Conservation (phyloP, 306 rosid genomes). For the Castanopsis chinensis region DNA sequence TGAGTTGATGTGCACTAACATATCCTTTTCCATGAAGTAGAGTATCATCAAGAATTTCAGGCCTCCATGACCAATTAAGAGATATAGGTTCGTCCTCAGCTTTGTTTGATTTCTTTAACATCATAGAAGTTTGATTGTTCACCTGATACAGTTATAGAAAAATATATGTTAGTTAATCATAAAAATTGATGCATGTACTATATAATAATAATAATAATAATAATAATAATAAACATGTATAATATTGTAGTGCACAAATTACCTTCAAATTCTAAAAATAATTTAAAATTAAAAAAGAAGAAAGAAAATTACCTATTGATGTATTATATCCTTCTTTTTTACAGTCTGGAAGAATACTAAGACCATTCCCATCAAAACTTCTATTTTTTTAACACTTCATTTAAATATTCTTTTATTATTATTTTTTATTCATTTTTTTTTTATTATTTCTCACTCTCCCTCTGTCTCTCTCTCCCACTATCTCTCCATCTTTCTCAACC, state of each 20-base stretch:
- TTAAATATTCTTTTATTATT: too few species aligned
- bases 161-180: neutral
- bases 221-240: neutral
- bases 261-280: conserved; percentile 19
- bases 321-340: conserved; percentile 46
- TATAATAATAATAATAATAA: too few species aligned
- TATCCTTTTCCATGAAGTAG: conserved; percentile 21
- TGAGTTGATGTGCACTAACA: neutral
- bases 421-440: too few species aligned
- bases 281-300: too few species aligned
- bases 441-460: too few species aligned
- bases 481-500: too few species aligned
- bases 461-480: too few species aligned
- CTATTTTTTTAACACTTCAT: too few species aligned
- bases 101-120: conserved; percentile 28
- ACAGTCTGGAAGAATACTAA: conserved; percentile 56
- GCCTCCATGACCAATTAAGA: conserved; percentile 49
- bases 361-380: too few species aligned
- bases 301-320: conserved; percentile 32
- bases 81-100: conserved; percentile 39
- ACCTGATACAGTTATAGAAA: conserved; percentile 24
- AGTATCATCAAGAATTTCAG: conserved; percentile 36
- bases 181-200: too few species aligned
- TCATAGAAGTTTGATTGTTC: conserved; percentile 50
- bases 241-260: neutral